Base-by-base conservation (phyloP, 106 monocot genomes). In the Ottelia alismoides region DNA sequence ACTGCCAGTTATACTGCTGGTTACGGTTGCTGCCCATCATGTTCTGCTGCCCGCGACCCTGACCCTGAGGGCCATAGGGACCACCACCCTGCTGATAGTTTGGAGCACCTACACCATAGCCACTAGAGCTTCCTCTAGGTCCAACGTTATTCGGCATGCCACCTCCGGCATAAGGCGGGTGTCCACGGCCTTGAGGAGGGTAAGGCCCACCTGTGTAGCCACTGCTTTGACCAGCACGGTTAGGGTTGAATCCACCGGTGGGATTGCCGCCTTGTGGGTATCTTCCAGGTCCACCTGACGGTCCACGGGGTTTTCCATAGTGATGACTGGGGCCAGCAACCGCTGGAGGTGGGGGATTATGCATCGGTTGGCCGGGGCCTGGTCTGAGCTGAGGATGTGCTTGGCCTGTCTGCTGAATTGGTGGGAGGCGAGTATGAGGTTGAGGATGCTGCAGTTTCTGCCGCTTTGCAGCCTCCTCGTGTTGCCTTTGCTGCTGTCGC, bases 391-490 rank as follows among this genome's bases (percentile, higher is more conserved):
- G 78, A 35, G 76, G 74, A 32, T 92, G 87, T n/a, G 74, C 69
- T 45, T 75, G 80, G 23, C 84, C 84, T 11, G 72, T 23, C 56
- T 88, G 85, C 65, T 98, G 89, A 53, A 90, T 77, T 9, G 90
- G 90, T 31, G 90, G 82, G 17, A 85, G 49, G 1, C 85, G 78
- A 30, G 76, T 55, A 56, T 89, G 98, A 1, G 85, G 90, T 50
- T 84, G 90, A 16, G 98, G 89, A 65, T 90, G 82, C 72, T 82
- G 81, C 20, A 85, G 47, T 46, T 98, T 90, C 65, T 86, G 89
- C 14, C 90, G 55, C 65, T 90, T 90, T 6, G 90, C 90, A 20
- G 66, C 68, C 45, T 98, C 98, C 31, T 98, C 98, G 17, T 89
- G 85, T 43, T 96, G 89, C 21, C 85, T 49, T 32, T 96, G 96